Evolutionary conservation across 352 stramenopile genomes (phyloP).

Genomic region (Thalassiosira hispida): DNA sequence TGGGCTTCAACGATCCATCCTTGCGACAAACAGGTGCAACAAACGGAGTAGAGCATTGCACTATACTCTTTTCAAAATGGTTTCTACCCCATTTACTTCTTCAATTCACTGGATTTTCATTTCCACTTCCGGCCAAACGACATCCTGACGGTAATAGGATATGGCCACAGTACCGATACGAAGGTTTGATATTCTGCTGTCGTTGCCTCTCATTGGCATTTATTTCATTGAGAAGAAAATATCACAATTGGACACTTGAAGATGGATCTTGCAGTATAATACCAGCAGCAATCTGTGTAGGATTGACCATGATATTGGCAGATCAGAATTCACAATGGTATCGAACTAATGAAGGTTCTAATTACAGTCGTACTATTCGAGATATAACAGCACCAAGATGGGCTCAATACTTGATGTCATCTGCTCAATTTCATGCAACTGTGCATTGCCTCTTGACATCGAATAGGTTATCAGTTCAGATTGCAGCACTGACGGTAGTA

Average conservation of each 20-base stretch:
- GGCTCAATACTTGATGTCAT: conserved; percentile 33
- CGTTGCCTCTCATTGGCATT: conserved; percentile 18
- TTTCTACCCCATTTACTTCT: conserved; percentile 23
- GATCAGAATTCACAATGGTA: conserved; percentile 19
- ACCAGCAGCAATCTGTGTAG: conserved; percentile 14
- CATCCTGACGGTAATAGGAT: conserved; percentile 45
- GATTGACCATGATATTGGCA: conserved; percentile 16
- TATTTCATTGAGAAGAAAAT: conserved; percentile 27
- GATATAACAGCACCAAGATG: conserved; percentile 17
- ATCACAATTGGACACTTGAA: conserved; percentile 6
- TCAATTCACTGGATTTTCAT: conserved; percentile 12
- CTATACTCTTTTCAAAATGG: conserved; percentile 1
- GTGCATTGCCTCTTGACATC: conserved; percentile 34
- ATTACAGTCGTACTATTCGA: conserved; percentile 24
- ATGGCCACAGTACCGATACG: conserved; percentile 39
- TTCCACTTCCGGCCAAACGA: conserved; percentile 19
- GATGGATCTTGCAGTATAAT: conserved; percentile 11
- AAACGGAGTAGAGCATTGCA: background rate
- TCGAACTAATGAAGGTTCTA: background rate
- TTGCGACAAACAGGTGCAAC: background rate
- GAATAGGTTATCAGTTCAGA: conserved; percentile 32
- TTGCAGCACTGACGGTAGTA: conserved; percentile 35
- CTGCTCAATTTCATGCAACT: conserved; percentile 41
- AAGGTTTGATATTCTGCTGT: conserved; percentile 28
- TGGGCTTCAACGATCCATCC: conserved; percentile 2